These are phyloP conservation scores for Fusarium austroafricanum DNA, from an alignment of 2,329 filamentous ascomycete genomes.

Conservation along the genomic window DNA sequence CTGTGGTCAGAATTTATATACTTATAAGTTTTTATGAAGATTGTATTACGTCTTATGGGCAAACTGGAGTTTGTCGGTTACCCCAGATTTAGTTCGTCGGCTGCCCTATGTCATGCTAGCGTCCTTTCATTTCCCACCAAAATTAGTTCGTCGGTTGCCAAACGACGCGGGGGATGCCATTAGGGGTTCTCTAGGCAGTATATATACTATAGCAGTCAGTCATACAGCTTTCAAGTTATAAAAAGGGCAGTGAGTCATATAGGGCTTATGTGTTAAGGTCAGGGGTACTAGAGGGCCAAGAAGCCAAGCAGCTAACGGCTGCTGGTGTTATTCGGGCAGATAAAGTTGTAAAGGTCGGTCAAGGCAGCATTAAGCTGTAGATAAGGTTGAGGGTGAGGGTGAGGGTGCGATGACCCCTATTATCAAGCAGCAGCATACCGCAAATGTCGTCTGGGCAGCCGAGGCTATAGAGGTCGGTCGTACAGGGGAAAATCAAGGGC, in stretches of 20 bases:
- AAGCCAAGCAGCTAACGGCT: background rate
- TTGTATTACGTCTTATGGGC: background rate
- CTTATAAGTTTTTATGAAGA: background rate
- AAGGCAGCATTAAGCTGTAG: background rate
- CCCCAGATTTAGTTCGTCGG: slow-evolving; percentile 6
- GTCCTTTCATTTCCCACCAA: background rate
- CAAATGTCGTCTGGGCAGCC: too few species aligned
- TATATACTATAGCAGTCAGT: too few species aligned
- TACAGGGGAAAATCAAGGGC: too few species aligned
- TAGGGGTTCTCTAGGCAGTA: too few species aligned
- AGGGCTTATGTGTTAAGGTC: too few species aligned
- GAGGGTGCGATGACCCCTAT: background rate
- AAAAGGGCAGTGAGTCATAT: too few species aligned
- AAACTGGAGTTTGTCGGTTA: background rate
- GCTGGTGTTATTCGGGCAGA: background rate
- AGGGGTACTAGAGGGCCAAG: background rate
- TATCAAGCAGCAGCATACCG: background rate
- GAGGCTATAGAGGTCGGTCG: too few species aligned
- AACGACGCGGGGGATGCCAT: background rate
- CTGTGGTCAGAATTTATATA: background rate
- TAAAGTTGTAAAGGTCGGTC: background rate
- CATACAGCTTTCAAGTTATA: too few species aligned
- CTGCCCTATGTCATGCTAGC: background rate
- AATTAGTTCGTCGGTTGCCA: slow-evolving; percentile 5
- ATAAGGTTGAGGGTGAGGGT: background rate